Evolutionary conservation across 192 early-diverging fungal genomes (phyloP), one percentile per base, ranked within the genome.

Genomic region (Coemansia sp.): DNA sequence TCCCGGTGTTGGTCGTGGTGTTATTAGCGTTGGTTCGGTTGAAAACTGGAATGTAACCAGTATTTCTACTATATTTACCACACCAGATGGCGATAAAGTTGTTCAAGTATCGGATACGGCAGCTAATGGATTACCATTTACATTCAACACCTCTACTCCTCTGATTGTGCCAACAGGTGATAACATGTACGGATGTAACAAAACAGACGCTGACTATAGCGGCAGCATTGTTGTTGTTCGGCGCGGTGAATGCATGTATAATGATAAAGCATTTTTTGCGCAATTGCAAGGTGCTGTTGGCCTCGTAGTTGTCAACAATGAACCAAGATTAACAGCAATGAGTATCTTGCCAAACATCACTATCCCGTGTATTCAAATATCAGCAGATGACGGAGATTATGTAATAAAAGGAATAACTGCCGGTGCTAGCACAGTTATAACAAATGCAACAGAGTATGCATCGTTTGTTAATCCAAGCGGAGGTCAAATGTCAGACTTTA

Each of bases 11-110:
- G 81, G 82, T 0, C 54, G 55, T 20, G 66, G 85, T 44, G 87
- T 83, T 28, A 62, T 90, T 5, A 75, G 78, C 14, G 86, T 92
- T 46, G 89, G 84, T 14, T 81, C 86, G 20, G 65, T 88, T n/a
- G 40, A 44, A n/a, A 44, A 44, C 40, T 44, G 40, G 40, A 44
- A 44, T n/a, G 14, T 44, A 3, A 44, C 40, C 11, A 44, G 40
- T 44, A 14, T 15, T 14, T 12, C 40, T 12, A 44, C 40, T 5
- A 15, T 14, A n/a, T 44, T 44, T n/a, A 15, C 40, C 11, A 44
- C 40, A 0, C 40, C 40, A n/a, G 15, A 44, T 44, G 40, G 14
- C 15, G 14, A 44, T 44, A 12, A n/a, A n/a, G 11, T 15, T n/a
- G 40, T 44, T 1, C 40, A 44, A 44, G 15, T 44, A 15, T 44